Base-by-base conservation (phyloP, 1,284 basidiomycete genomes). In the Rhodotorula sp. region DNA sequence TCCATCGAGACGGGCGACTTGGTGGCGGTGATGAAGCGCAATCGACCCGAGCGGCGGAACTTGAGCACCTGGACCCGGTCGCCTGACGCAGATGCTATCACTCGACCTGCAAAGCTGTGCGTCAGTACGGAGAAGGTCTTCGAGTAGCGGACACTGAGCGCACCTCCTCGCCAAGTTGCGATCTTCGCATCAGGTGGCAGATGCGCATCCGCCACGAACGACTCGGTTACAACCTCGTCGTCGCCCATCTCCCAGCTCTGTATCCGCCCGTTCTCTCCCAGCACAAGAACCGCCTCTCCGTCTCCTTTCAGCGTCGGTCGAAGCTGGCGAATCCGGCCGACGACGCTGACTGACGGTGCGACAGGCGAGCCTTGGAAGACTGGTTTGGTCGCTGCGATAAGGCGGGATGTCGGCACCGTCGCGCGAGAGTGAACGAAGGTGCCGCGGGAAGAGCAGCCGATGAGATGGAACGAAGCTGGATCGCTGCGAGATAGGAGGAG, bases 221-320 rank as follows among this genome's bases (percentile, higher is more conserved):
- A 37, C 51, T 68, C 58, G 10, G 48, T 48, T 4, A 62, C 31
- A 20, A 59, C 50, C 26, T 57, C 59, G 11, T 61, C 61, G n/a
- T 62, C 61, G 3, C 48, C 65, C 24, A 67, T 13, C 46, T 63
- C 65, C 71, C 71, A 73, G 34, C 31, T 55, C 61, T 73, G 71
- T 20, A 73, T 16, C 56, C 65, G n/a, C 44, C 40, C 60, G 9
- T 24, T 22, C 6, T 53, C 46, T 26, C 65, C 62, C 8, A 63
- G 9, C 16, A 37, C 54, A 3, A 66, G 24, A 4, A 68, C 22
- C 26, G 55, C 59, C 15, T 56, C 34, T 6, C 40, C 40, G 16
- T 44, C 40, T 1, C 69, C 66, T 15, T 55, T n/a, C 8, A 47
- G 24, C 34, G 64, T 57, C 50, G 46, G 26, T 15, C 56, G 31